Base-by-base conservation (phyloP, 192 early-diverging fungal genomes). In the Coemansia sp. region DNA sequence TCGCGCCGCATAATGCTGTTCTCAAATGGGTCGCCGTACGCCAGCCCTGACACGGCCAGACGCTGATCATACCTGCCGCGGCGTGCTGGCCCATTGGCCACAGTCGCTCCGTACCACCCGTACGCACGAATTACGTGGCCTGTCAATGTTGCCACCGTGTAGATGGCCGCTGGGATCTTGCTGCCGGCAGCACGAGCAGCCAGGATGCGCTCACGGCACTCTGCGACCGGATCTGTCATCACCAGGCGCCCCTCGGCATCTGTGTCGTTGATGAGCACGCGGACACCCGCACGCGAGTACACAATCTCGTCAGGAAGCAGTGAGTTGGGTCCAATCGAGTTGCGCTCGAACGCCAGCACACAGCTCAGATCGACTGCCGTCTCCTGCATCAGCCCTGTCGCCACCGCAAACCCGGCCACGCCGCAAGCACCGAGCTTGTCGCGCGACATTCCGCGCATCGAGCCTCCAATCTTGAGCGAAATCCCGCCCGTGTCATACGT, bases 211-310 rank as follows among this genome's bases (percentile, higher is more conserved):
- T 92, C 90, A 62, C 87, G 87, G 82, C 88, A 90, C 64, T 90
- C 85, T 61, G 82, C 82, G 7, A 92, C 76, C 11, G 88, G 82
- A 70, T 93, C 91, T 1, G 89, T 87, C 89, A 94, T 92, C 57
- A 93, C 90, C 83, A 94, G 88, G 17, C 93, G 87, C 31, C 93
- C 93, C 74, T 95, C 93, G 38, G 92, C 93, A 70, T 95, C 93
- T 1, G 93, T 95, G 78, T 94, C 91, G 58, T 86, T 87, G 62
- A 93, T 86, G 53, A 91, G 68, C 5, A 93, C 90, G 23, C 93
- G 84, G 23, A 84, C 84, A 8, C 93, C 92, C 28, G 85, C 86
- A 12, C 93, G 86, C 20, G 89, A 88, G 55, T 84, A 78, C 23
- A 95, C 73, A 17, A 95, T 81, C 62, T 95, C 92, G 69, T 95